A percentile compares a stretch with the other conserved stretches of the same genome.
These are phyloP conservation scores for Iris pallida DNA, from an alignment of 116 monocot genomes.

Conservation along the genomic window DNA sequence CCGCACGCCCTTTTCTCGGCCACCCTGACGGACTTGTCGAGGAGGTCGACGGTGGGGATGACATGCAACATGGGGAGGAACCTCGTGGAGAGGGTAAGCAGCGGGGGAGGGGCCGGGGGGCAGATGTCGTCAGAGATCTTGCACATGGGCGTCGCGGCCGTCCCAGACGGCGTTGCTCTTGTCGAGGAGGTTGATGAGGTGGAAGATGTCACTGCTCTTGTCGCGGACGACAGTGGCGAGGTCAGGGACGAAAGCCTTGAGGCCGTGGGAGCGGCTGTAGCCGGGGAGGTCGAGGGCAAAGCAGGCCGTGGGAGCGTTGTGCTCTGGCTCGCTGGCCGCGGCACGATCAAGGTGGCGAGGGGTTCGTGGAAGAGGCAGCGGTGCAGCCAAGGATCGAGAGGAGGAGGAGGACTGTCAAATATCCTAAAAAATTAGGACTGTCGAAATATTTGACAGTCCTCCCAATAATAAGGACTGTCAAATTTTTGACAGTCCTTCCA, in stretches of 20 bases:
- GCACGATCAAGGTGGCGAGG: too few species aligned
- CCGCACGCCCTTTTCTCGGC: slow-evolving; percentile 51
- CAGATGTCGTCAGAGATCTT: slow-evolving; percentile 60
- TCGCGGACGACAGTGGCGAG: slow-evolving; percentile 35
- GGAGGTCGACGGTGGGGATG: slow-evolving; percentile 65
- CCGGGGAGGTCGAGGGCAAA: slow-evolving; percentile 81
- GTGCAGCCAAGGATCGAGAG: too few species aligned
- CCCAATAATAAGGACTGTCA: too few species aligned
- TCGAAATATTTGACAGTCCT: too few species aligned
- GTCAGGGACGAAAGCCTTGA: slow-evolving; percentile 74
- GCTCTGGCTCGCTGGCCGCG: too few species aligned
- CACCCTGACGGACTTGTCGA: slow-evolving; percentile 71
- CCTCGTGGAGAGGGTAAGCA: slow-evolving; percentile 39
- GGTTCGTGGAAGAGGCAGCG: too few species aligned
- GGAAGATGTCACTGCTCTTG: slow-evolving; percentile 77
- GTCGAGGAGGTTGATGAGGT: slow-evolving; percentile 53
- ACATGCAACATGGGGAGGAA: slow-evolving; percentile 50
- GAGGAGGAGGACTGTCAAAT: too few species aligned
- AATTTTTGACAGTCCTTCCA: too few species aligned
- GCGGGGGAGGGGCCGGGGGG: slow-evolving; percentile 61
- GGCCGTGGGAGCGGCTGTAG: slow-evolving; percentile 73
- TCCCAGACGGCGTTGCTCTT: slow-evolving; percentile 12
- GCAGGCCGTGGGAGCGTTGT: too few species aligned
- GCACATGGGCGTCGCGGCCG: slow-evolving; percentile 84
- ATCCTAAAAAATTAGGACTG: too few species aligned